Evolutionary conservation across 2,329 filamentous ascomycete species (phyloP).

Genomic region (Exserohilum turcica): DNA sequence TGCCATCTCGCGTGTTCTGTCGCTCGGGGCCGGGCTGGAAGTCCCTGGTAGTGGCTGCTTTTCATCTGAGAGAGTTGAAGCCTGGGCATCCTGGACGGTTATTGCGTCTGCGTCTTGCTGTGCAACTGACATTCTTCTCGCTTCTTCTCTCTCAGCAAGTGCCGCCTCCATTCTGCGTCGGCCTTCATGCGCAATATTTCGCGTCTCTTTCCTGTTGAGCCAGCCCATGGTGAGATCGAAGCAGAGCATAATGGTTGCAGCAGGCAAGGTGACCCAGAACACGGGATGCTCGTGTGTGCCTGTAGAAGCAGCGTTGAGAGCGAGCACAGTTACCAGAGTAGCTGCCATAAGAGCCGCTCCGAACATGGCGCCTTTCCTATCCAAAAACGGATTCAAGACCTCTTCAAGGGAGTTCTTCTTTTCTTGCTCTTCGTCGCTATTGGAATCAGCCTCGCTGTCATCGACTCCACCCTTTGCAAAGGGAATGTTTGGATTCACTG

Average conservation of each 20-base stretch:
- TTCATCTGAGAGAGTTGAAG: slow-evolving; percentile 11
- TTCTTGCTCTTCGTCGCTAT: slow-evolving; percentile 54
- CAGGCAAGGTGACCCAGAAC: slow-evolving; percentile 72
- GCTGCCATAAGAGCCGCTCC: slow-evolving; percentile 69
- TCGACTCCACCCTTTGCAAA: slow-evolving; percentile 62
- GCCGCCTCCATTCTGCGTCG: slow-evolving; percentile 56
- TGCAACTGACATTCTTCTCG: slow-evolving; percentile 34
- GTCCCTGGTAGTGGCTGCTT: slow-evolving; percentile 12
- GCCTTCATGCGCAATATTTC: slow-evolving; percentile 64
- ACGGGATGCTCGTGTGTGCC: slow-evolving; percentile 61
- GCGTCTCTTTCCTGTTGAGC: slow-evolving; percentile 65
- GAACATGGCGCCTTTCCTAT: slow-evolving; percentile 68
- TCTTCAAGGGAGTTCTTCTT: slow-evolving; percentile 69
- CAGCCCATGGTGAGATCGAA: slow-evolving; percentile 71
- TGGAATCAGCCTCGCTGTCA: slow-evolving; percentile 55
- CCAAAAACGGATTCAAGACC: slow-evolving; percentile 76
- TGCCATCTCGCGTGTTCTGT: slow-evolving; percentile 1
- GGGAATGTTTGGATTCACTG: slow-evolving; percentile 75
- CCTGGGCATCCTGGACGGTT: slow-evolving; percentile 1
- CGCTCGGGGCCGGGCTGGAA: slow-evolving; percentile 4
- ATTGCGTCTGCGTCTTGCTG: slow-evolving; percentile 15
- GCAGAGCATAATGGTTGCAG: slow-evolving; percentile 69
- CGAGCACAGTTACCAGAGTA: slow-evolving; percentile 69
- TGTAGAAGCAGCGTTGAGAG: slow-evolving; percentile 66
- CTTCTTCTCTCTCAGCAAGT: slow-evolving; percentile 39